Evolutionary conservation across 148 eudicot genomes (phyloP), one percentile per base, ranked within the genome.

Genomic region (Spergularia marina): DNA sequence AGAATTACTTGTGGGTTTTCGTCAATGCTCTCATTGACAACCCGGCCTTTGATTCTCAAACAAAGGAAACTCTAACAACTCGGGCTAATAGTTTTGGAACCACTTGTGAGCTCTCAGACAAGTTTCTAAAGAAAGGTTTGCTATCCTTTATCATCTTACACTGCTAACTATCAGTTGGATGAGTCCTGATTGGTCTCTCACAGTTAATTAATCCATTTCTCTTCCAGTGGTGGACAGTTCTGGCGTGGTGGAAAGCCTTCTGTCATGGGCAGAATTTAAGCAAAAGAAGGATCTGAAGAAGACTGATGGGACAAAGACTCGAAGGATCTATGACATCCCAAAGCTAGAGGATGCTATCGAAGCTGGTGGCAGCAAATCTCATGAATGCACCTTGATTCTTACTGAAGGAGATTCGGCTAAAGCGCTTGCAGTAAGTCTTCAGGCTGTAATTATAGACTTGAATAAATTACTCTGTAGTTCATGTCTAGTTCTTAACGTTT

Each of bases 361-460:
- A 55, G 97, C 97, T 39, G 96, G 96, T 63, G 86, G 91, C 14
- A 88, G 78, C 59, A 74, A 82, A 61, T 90, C 98, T 63, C 87
- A 85, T 18, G 73, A 81, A 18, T 95, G 98, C 78, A 95, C 98
- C 56, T 83, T 95, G 79, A 95, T 95, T 82, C 84, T 95, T 62
- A 95, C 98, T 11, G 97, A 95, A 88, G 98, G 98, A 83, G 98
- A 95, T 82, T 95, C 98, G 10, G 98, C 98, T 17, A 89, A 87
- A 82, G 89, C 93, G 18, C 97, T 95, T 79, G 98, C 98, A 12
- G 98, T 92, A 84, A 83, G 97, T 82, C 56, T 10, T 69, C 44
- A 10, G 40, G 70, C 56, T 51, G 63, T 8, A 49, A 47, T 40
- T 65, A 17, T 3, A 49, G 52, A 15, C 14, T 51, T 18, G 59